Evolutionary conservation across 1,284 basidiomycete species (phyloP).

Genomic region (Apiotrichum gamsii): DNA sequence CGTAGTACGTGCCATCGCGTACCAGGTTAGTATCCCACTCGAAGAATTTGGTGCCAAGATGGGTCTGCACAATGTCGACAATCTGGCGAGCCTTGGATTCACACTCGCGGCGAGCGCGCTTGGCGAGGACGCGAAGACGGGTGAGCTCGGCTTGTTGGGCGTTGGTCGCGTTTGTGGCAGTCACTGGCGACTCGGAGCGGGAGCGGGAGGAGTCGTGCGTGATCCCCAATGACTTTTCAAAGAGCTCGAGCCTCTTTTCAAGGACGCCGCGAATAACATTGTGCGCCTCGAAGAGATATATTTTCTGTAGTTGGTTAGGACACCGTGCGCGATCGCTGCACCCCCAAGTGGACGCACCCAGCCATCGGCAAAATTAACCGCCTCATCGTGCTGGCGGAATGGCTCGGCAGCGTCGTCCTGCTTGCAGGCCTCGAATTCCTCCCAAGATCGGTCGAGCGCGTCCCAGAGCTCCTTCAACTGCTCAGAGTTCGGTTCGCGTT

Average conservation of each 20-base stretch:
- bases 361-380: constrained; percentile 65
- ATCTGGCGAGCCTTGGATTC: constrained; percentile 47
- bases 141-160: constrained; percentile 7
- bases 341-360: too few relatives aligned
- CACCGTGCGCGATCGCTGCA: too few relatives aligned
- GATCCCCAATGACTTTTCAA: background rate
- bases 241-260: constrained; percentile 29
- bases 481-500: constrained; percentile 55
- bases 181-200: constrained; percentile 4
- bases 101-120: constrained; percentile 56
- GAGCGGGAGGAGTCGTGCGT: background rate
- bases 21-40: constrained; percentile 73
- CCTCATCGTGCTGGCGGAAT: constrained; percentile 56
- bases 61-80: constrained; percentile 54
- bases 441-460: constrained; percentile 69
- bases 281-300: constrained; percentile 44
- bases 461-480: constrained; percentile 69
- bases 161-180: background rate
- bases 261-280: constrained; percentile 42
- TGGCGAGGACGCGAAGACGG: constrained; percentile 48
- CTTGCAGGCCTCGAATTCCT: constrained; percentile 65
- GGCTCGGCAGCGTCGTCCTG: constrained; percentile 33
- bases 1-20: constrained; percentile 60
- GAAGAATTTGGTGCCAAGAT: constrained; percentile 55
- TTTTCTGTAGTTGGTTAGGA: constrained; percentile 36